Evolutionary conservation across 345 rosid genomes (phyloP), one percentile per base, ranked within the genome.

Genomic region (Aquilaria sinensis): DNA sequence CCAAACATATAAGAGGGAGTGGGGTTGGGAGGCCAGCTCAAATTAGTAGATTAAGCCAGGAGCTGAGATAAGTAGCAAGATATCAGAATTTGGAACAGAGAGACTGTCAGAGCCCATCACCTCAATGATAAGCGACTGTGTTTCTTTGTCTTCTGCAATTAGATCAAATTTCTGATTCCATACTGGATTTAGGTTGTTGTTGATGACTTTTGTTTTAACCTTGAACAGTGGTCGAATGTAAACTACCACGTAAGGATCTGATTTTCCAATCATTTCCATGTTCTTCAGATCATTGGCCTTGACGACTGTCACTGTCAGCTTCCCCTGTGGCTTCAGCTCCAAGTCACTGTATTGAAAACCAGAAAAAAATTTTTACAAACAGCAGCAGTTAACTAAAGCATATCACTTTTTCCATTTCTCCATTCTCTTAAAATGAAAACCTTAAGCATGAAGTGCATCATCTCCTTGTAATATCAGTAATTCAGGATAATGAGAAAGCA

Each of bases 311-410:
- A 86, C 84, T 9, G 66, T 53, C 60, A 87, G 81, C 78, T 78
- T 86, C 63, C 97, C 99, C 63, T 90, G 92, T 34, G 99, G 99
- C 73, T 90, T 90, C 57, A 94, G 97, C 81, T 94, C 99, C 56
- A 94, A 73, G 41, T 94, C 99, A 76, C 99, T 94, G 84, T 66
- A 76, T 31, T 29, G 74, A 53, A 53, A 61, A 67, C 50, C 30
- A 52, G 23, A 32, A 16, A 23, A 37, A 37, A 37, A 6, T 37
- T 37, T 9, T 37, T 37, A 37, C 43, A 5, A 37, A 37, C 7
- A 37, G 43, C 43, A 37, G 43, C 43, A 37, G 8, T 37, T 37
- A 37, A 37, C 43, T 37, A 37, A 37, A 37, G 8, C 43, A 37
- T 37, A 9, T 9, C 8, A 37, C 43, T 37, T 37, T 23, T 2